Evolutionary conservation across 106 monocot species (phyloP).

Genomic region (Allium fistulosum): DNA sequence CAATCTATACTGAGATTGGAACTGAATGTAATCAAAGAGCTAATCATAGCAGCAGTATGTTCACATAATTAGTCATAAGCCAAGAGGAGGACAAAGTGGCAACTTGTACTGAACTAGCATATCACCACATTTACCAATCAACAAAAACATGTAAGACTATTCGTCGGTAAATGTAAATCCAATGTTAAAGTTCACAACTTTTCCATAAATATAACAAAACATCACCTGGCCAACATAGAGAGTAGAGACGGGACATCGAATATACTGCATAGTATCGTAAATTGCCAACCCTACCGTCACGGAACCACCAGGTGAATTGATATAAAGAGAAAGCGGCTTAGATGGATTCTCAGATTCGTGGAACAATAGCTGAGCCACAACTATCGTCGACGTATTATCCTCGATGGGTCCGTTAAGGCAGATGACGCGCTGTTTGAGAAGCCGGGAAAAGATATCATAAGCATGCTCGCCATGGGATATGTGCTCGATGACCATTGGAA

Average conservation of each 20-base stretch:
- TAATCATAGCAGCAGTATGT: too few relatives aligned
- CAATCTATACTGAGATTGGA: too few relatives aligned
- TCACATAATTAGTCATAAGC: too few relatives aligned
- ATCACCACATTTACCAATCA: too few relatives aligned
- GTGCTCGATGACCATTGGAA: constrained; percentile 98
- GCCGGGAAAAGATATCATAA: constrained; percentile 96
- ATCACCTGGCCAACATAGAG: constrained; percentile 55
- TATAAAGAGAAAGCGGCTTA: constrained; percentile 84
- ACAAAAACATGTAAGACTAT: too few relatives aligned
- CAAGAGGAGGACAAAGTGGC: too few relatives aligned
- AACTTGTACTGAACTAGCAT: too few relatives aligned
- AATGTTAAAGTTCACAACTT: too few relatives aligned
- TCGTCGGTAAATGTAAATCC: too few relatives aligned
- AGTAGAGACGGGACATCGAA: constrained; percentile 75
- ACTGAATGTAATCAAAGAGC: too few relatives aligned
- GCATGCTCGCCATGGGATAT: constrained; percentile 89
- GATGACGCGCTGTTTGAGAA: constrained; percentile 86
- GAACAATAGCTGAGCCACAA: constrained; percentile 91
- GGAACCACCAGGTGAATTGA: constrained; percentile 93
- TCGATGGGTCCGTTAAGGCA: constrained; percentile 84
- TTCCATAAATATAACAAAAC: too few relatives aligned
- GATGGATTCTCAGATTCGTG: constrained; percentile 92
- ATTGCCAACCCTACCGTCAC: constrained; percentile 89
- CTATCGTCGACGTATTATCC: constrained; percentile 72
- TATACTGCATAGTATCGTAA: constrained; percentile 94